phyloP scores from a whole-genome alignment of 192 early-diverging fungal species.

The Coemansia sp. region DNA sequence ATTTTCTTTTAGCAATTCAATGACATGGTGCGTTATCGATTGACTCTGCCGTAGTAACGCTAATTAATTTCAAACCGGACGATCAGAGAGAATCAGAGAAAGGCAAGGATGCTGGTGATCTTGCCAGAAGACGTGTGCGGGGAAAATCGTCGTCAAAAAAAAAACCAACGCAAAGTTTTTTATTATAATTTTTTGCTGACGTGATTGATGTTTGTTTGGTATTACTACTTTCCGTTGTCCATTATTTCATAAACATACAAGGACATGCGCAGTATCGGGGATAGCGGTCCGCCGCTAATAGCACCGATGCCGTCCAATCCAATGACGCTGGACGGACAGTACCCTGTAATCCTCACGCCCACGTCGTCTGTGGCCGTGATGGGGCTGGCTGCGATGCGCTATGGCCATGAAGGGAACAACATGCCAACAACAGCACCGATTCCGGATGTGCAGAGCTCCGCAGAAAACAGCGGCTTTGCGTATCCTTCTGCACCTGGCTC shows the following conservation, averaged over 20 bases:
- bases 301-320: background rate
- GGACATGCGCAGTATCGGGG: background rate
- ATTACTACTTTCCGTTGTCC: too few species aligned
- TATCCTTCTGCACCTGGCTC: background rate
- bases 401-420: conserved; percentile 12
- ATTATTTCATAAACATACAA: background rate
- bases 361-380: conserved; percentile 39
- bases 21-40: too few species aligned
- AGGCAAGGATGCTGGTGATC: too few species aligned
- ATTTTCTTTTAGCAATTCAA: too few species aligned
- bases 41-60: too few species aligned
- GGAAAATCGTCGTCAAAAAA: too few species aligned
- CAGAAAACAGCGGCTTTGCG: background rate
- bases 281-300: background rate
- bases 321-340: conserved; percentile 11
- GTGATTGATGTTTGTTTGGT: too few species aligned
- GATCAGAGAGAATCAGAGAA: too few species aligned
- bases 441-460: background rate
- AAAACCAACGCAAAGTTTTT: too few species aligned
- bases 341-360: conserved; percentile 31
- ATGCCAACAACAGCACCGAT: conserved; percentile 1
- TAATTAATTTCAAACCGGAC: too few species aligned
- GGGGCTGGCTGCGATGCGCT: conserved; percentile 34
- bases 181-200: background rate
- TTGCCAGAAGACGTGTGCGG: too few species aligned